Conservation (phyloP, 2,329 filamentous ascomycete species). For the Lasiodiplodia hormozganensis region DNA sequence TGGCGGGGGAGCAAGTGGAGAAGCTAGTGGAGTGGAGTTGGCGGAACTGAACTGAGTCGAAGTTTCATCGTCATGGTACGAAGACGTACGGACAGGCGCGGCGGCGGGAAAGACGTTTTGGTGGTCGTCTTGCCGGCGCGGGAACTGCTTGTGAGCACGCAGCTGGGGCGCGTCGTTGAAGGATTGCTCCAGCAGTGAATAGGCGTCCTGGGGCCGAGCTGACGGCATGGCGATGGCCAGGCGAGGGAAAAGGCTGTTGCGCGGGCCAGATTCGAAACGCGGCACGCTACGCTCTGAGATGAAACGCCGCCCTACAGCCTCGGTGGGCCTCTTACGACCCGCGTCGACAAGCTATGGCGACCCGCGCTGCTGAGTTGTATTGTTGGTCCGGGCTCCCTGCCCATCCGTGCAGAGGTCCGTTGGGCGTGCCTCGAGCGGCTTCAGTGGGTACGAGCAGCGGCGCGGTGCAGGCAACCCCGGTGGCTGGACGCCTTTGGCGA, state of each 20-base stretch:
- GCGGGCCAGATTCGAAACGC: conserved; percentile 20
- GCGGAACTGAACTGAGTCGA: conserved; percentile 36
- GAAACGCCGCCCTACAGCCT: conserved; percentile 18
- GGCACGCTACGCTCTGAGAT: conserved; percentile 15
- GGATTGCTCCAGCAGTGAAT: conserved; percentile 42
- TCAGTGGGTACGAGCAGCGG: conserved; percentile 19
- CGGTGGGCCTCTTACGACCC: conserved; percentile 10
- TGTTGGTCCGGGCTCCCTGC: conserved; percentile 5
- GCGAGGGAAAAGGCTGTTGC: conserved; percentile 12
- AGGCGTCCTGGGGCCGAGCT: conserved; percentile 35
- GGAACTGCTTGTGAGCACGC: conserved; percentile 38
- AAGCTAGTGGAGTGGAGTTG: conserved; percentile 38
- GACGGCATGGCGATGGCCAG: conserved; percentile 22
- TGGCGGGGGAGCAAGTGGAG: conserved; percentile 33
- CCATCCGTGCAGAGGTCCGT: conserved; percentile 12
- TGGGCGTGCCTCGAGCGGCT: conserved; percentile 11
- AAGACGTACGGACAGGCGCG: conserved; percentile 35
- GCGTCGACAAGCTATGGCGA: conserved; percentile 13
- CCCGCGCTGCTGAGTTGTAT: conserved; percentile 23
- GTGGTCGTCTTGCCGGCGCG: conserved; percentile 39
- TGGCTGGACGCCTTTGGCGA: conserved; percentile 19
- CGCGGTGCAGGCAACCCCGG: conserved; percentile 15
- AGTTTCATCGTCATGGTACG: conserved; percentile 39
- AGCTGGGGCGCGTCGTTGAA: conserved; percentile 38
- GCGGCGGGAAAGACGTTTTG: conserved; percentile 36